A percentile compares a stretch with the other conserved stretches of the same genome.
Conservation (phyloP, 2,329 filamentous ascomycete genomes). For the Alternaria ethzedia region DNA sequence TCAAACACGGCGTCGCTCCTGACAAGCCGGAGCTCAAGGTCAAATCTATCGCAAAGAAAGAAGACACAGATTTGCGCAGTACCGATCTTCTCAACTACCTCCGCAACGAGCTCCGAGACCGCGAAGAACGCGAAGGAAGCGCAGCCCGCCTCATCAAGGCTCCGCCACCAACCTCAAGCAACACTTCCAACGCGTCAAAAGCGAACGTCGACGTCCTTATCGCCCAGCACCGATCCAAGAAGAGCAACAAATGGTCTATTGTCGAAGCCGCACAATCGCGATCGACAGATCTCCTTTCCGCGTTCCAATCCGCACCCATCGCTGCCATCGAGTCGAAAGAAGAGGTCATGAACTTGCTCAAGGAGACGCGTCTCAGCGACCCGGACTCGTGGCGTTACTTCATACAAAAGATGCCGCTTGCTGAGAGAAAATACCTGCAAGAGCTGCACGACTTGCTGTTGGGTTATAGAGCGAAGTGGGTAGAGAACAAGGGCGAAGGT, state of each 20-base stretch:
- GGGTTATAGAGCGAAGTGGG: constrained; percentile 66
- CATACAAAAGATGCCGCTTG: constrained; percentile 77
- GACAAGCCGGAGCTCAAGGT: constrained; percentile 71
- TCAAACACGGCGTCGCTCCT: constrained; percentile 73
- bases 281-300: constrained; percentile 68
- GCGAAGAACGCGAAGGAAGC: constrained; percentile 67
- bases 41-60: constrained; percentile 77
- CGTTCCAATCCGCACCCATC: constrained; percentile 78
- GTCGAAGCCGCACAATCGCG: constrained; percentile 74
- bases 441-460: constrained; percentile 80
- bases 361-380: constrained; percentile 76
- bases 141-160: constrained; percentile 43
- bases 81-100: constrained; percentile 81
- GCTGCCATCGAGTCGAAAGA: constrained; percentile 89
- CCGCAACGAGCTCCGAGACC: constrained; percentile 79
- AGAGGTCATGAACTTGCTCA: constrained; percentile 77
- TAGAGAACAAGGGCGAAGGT: constrained; percentile 48
- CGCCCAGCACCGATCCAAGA: constrained; percentile 84
- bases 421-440: constrained; percentile 80
- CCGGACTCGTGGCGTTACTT: constrained; percentile 82
- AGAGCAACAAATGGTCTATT: constrained; percentile 85
- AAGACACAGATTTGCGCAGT: constrained; percentile 75
- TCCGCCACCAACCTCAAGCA: constrained; percentile 25
- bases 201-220: constrained; percentile 82
- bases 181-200: constrained; percentile 32